Base-by-base conservation (phyloP, 768 basidiomycete species). In the Boletus vinaceobasis region DNA sequence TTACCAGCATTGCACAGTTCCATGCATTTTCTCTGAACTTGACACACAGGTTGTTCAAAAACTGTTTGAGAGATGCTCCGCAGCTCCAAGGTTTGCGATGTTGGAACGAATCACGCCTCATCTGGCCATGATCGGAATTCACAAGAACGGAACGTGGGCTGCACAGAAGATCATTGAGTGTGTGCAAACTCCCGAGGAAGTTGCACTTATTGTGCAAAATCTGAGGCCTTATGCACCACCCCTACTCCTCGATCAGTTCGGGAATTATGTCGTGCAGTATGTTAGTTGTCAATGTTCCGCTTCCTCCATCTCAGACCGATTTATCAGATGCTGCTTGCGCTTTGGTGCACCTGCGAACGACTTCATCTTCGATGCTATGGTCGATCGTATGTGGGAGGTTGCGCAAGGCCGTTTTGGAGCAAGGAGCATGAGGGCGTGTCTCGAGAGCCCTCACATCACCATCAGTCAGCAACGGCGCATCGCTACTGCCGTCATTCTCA, bases 81-180 rank as follows among this genome's bases (percentile, higher is more conserved):
- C 84, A 37, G 74, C 65, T 4, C 86, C 93, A 31, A 80, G 94
- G 61, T 81, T 92, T 58, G 86, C 87, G 15, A 95, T 99, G 90
- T 77, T 99, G 51, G 95, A 98, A 64, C 86, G 95, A 46, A 88
- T 98, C 57, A 82, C 85, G 4, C 97, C 97, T 45, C 90, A 96
- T 69, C 77, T 99, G 38, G 96, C 96, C 23, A 91, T 92, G 84
- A 97, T 98, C 60, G 97, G 97, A 27, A 94, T 96, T 52, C 97
- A 99, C 79, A 98, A 98, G 78, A 98, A 99, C 61, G 97, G 97
- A 29, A 99, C 97, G 1, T 98, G 97, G 97, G 96, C 96, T 3
- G 95, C 95, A 4, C 97, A 99, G 73, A 98, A 98, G 80, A 93
- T 97, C 67, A 98, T 98, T 55, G 94, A 98, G 74, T 96, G 93